A percentile compares a stretch with the other conserved stretches of the same genome.
Evolutionary conservation across 371 early-diverging fungal species (phyloP).

Genomic region (Rhizopus stolonifer): DNA sequence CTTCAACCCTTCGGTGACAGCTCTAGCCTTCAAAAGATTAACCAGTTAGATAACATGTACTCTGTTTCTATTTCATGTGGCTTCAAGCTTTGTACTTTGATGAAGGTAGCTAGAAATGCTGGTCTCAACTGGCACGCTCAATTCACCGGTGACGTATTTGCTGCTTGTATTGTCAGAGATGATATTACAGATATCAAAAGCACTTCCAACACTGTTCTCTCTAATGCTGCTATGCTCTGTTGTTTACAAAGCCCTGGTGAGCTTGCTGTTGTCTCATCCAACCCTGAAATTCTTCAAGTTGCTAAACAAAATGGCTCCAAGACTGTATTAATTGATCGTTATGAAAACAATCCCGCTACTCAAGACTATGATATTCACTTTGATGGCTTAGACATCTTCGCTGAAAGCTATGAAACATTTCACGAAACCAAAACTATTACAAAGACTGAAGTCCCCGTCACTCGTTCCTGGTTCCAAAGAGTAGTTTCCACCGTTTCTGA

Average conservation of each 20-base stretch:
- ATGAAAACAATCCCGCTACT: slow-evolving; percentile 2
- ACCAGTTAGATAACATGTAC: slow-evolving; percentile 31
- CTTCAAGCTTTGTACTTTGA: slow-evolving; percentile 39
- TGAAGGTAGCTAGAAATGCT: slow-evolving; percentile 37
- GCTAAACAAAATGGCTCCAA: slow-evolving; percentile 33
- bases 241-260: slow-evolving; percentile 28
- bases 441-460: slow-evolving; percentile 17
- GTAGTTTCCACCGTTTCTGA: slow-evolving; percentile 31
- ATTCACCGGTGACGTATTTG: slow-evolving; percentile 38
- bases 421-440: slow-evolving; percentile 10
- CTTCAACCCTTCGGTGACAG: slow-evolving; percentile 36
- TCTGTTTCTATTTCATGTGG: slow-evolving; percentile 37
- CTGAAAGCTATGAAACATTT: slow-evolving; percentile 43
- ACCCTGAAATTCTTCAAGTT: slow-evolving; percentile 29
- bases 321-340: slow-evolving; percentile 34
- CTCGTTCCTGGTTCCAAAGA: slow-evolving; percentile 42
- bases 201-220: slow-evolving; percentile 20
- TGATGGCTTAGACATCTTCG: slow-evolving; percentile 41
- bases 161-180: slow-evolving; percentile 18
- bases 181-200: slow-evolving; percentile 13
- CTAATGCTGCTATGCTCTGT: slow-evolving; percentile 26
- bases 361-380: slow-evolving; percentile 28
- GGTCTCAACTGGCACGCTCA: slow-evolving; percentile 50
- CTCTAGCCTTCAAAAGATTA: slow-evolving; percentile 36
- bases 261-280: slow-evolving; percentile 41